Percentiles rank a stretch among this genome's conserved stretches.
Conservation (phyloP, 139 green algal species). For the Coelastrella sp. region DNA sequence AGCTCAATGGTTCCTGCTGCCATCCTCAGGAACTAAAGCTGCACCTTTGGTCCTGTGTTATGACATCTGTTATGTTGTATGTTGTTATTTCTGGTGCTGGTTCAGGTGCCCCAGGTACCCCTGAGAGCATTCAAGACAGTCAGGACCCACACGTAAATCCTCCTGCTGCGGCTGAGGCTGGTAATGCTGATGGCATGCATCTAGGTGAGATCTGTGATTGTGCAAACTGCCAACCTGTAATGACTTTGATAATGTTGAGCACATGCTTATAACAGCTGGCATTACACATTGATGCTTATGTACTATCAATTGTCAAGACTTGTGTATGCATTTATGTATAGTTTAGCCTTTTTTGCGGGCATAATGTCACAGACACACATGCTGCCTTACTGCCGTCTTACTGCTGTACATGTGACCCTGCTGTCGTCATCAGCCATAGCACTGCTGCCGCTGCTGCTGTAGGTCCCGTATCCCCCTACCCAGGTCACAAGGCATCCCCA, state of each 20-base stretch:
- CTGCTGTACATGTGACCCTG: no score
- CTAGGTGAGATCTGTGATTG: neutral
- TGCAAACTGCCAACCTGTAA: neutral
- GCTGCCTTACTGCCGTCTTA: no score
- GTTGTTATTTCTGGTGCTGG: neutral
- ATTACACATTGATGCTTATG: neutral
- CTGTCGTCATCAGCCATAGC: neutral
- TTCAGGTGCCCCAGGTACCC: neutral
- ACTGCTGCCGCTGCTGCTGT: neutral
- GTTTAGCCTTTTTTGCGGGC: no score
- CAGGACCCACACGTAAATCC: neutral
- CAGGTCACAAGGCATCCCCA: neutral
- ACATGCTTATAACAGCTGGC: neutral
- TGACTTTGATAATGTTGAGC: neutral
- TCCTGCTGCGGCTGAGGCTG: neutral
- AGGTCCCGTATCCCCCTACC: neutral
- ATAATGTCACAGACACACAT: no score
- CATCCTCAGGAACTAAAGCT: neutral
- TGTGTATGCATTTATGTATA: neutral
- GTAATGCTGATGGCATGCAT: neutral
- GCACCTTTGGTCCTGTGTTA: no score
- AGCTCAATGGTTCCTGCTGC: neutral
- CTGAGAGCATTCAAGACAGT: neutral
- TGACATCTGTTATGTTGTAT: no score
- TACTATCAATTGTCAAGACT: neutral